phyloP scores from a whole-genome alignment of 2,329 filamentous ascomycete genomes.

The Lasiodiplodia sp. region DNA sequence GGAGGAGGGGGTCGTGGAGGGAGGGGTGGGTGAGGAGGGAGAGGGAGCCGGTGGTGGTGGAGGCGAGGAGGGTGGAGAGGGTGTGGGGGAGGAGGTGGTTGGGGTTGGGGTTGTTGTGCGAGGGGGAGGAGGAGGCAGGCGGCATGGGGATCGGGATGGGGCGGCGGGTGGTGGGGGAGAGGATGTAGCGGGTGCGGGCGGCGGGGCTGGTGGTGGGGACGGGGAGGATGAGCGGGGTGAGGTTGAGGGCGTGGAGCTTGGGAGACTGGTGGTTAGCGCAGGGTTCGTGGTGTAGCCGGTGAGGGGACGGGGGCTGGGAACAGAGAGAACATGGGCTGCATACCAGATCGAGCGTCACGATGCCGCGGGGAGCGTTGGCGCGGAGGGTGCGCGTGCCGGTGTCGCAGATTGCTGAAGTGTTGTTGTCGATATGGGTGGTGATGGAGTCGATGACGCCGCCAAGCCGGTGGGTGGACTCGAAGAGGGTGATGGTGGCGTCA shows the following conservation, averaged over 20 bases:
- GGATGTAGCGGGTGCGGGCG: constrained; percentile 14
- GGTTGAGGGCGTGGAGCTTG: constrained; percentile 7
- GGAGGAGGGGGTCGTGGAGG: background rate
- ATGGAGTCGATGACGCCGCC: constrained; percentile 18
- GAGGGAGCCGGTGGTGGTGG: background rate
- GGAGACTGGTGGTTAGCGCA: too few species aligned
- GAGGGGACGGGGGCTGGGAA: too few species aligned
- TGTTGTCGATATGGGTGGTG: background rate
- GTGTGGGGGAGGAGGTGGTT: background rate
- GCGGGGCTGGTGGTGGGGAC: background rate
- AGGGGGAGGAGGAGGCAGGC: too few species aligned
- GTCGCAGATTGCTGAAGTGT: background rate
- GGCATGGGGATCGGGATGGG: background rate
- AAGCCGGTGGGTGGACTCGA: constrained; percentile 2
- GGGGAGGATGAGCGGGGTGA: background rate
- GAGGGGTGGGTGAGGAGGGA: background rate
- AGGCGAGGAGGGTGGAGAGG: background rate
- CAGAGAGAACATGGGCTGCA: background rate
- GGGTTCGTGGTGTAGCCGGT: too few species aligned
- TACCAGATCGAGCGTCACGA: constrained; percentile 19
- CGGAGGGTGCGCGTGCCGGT: constrained; percentile 12
- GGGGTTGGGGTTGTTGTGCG: background rate
- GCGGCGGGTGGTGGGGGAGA: background rate
- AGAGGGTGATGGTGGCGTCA: constrained; percentile 14
- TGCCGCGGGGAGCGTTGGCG: constrained; percentile 9